Evolutionary conservation across 2,329 filamentous ascomycete species (phyloP), one percentile per base, ranked within the genome.

Genomic region (Fusarium nematophilum): DNA sequence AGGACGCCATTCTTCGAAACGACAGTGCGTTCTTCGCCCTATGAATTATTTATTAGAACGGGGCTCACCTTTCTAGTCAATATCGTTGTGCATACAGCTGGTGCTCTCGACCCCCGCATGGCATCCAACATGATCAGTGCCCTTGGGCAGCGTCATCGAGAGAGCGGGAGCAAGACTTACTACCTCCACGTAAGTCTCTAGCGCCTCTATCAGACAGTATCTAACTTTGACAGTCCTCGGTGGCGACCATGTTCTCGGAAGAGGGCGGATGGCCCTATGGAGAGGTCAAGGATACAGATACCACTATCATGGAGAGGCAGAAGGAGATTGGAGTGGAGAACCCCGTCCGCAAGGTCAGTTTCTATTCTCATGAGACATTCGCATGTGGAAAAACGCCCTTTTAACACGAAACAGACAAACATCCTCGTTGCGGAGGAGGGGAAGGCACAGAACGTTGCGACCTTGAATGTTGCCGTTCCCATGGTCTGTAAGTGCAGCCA

Each of bases 1-100:
- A 58, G 13, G 40, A 69, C 21, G 53, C 39, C 2, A 30, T 75
- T 4, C 11, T 66, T 2, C 18, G 49, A 7, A 62, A 74, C 39
- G 31, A 73, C 13, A 70, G 73, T 73, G 40, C 7, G 70, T 52
- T 14, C 0, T n/a, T n/a, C 13, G 2, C 1, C 3, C 0, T 10
- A 4, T 26, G 34, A 2, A 3, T 15, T 11, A 2, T 2, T 13
- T 1, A 13, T 2, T 3, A 3, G 9, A 0, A 3, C 1, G 3
- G n/a, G 1, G 9, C 25, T 66, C 47, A 13, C 33, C 9, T 8
- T 39, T 6, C 30, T 45, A 77, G 75, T 78, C 36, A 63, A 75
- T 43, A 70, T 78, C 13, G 60, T 77, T 23, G 50, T 78, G 11
- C 72, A 78, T 43, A 72, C 68, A 2, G 74, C 75, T 9, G 72